Conservation (phyloP, 495 filamentous ascomycete genomes). For the Aspergillus baeticus region DNA sequence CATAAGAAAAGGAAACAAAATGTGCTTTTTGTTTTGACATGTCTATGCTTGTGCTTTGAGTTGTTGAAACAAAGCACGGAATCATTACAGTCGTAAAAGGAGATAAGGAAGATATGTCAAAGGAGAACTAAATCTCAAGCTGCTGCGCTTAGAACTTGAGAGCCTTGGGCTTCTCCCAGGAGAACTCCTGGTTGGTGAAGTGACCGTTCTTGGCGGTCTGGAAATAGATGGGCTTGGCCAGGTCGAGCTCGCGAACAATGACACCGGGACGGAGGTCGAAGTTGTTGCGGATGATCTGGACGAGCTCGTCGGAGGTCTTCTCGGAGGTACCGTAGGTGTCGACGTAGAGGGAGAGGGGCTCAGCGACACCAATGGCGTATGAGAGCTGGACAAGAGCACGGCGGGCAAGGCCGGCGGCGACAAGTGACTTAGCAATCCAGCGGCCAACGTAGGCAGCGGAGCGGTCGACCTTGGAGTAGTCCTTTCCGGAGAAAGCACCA, state of each 20-base stretch:
- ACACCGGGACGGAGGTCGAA: slow-evolving; percentile 97
- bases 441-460: slow-evolving; percentile 96
- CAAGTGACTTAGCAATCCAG: slow-evolving; percentile 98
- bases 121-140: not conserved
- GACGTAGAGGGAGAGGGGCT: slow-evolving; percentile 86
- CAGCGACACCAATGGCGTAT: slow-evolving; percentile 97
- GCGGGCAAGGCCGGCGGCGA: slow-evolving; percentile 81
- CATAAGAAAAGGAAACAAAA: slow-evolving; percentile 31
- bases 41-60: slow-evolving; percentile 54
- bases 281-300: slow-evolving; percentile 89
- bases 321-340: slow-evolving; percentile 64
- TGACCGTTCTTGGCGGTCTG: slow-evolving; percentile 99
- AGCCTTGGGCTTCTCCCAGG: slow-evolving; percentile 96
- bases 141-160: slow-evolving; percentile 71
- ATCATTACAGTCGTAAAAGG: slow-evolving; percentile 53
- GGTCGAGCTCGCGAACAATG: slow-evolving; percentile 95
- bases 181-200: slow-evolving; percentile 98
- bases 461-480: slow-evolving; percentile 99
- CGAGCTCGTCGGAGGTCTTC: slow-evolving; percentile 84
- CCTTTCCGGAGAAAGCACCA: slow-evolving; percentile 99
- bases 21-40: slow-evolving; percentile 31
- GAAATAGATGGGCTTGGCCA: slow-evolving; percentile 95
- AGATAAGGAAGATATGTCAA: slow-evolving; percentile 20
- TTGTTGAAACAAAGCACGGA: slow-evolving; percentile 61
- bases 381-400: slow-evolving; percentile 95